phyloP scores from a whole-genome alignment of 2,329 filamentous ascomycete species.

The Verticillium dahliae region DNA sequence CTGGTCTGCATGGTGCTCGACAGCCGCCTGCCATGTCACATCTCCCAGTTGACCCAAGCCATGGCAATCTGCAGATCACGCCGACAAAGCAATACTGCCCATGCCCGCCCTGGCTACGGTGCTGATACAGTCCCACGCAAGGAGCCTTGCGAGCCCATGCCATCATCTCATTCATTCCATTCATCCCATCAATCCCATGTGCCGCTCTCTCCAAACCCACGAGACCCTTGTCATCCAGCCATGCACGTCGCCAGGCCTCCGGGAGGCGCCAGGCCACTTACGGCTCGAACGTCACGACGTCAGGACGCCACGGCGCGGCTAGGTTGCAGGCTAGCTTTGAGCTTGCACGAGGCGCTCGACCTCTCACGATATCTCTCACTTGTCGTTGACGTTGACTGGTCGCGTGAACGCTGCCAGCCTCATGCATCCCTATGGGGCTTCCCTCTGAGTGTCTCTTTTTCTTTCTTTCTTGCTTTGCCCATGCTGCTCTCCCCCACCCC shows the following conservation, averaged over 20 bases:
- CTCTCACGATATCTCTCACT: neutral
- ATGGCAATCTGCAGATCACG: neutral
- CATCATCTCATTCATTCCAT: neutral
- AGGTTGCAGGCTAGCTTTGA: neutral
- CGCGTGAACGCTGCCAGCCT: neutral
- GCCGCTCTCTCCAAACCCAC: too few species aligned
- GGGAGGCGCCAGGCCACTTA: neutral
- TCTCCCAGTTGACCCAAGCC: neutral
- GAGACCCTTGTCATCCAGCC: neutral
- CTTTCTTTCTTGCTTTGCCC: neutral
- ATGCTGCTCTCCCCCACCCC: neutral
- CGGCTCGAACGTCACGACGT: neutral
- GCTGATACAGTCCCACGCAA: neutral
- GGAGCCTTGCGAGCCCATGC: neutral
- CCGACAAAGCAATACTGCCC: neutral
- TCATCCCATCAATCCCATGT: neutral
- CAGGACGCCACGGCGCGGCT: neutral
- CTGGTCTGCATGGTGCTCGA: neutral
- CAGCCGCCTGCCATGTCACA: neutral
- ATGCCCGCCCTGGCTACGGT: too few species aligned
- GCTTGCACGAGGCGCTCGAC: neutral
- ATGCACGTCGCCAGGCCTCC: neutral
- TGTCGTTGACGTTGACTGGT: neutral
- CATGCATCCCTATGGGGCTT: constrained; percentile 12
- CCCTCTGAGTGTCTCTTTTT: neutral